Evolutionary conservation across 805 yeast genomes (phyloP).

Genomic region (Candida pseudofarinosa): DNA sequence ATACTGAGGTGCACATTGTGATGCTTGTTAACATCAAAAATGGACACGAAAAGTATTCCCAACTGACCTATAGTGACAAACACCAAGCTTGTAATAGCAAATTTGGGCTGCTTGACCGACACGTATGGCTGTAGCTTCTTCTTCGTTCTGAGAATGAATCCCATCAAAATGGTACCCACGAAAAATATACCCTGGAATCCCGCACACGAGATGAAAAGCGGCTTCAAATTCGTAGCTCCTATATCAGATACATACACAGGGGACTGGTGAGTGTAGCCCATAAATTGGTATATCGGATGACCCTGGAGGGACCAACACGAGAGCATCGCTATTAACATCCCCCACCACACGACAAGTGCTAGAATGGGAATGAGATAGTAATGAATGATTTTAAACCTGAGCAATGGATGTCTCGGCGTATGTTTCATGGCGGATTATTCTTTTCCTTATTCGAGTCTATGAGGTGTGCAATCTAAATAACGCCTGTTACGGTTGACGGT

Average conservation of each 20-base stretch:
- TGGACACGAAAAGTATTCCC: slow-evolving; percentile 70
- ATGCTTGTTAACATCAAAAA: slow-evolving; percentile 61
- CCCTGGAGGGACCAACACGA: slow-evolving; percentile 80
- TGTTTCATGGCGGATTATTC: background rate
- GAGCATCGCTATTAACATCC: slow-evolving; percentile 79
- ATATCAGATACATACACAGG: slow-evolving; percentile 79
- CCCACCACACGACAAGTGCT: slow-evolving; percentile 78
- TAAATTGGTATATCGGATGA: slow-evolving; percentile 61
- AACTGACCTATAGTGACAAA: slow-evolving; percentile 59
- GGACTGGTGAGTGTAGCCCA: slow-evolving; percentile 35
- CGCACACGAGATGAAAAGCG: slow-evolving; percentile 75
- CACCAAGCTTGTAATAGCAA: slow-evolving; percentile 40
- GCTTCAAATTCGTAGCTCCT: slow-evolving; percentile 84
- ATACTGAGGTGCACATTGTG: slow-evolving; percentile 60
- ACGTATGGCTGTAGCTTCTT: slow-evolving; percentile 54
- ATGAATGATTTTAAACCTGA: slow-evolving; percentile 41
- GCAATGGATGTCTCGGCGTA: slow-evolving; percentile 5
- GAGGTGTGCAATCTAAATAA: background rate
- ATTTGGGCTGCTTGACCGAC: slow-evolving; percentile 36
- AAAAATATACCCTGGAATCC: slow-evolving; percentile 76
- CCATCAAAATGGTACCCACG: slow-evolving; percentile 58
- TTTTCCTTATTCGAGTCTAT: background rate
- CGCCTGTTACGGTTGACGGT: background rate
- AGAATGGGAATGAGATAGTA: slow-evolving; percentile 61
- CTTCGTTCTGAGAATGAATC: slow-evolving; percentile 54